Evolutionary conservation across 2,329 filamentous ascomycete genomes (phyloP).

Genomic region (Ophiostoma australiae): DNA sequence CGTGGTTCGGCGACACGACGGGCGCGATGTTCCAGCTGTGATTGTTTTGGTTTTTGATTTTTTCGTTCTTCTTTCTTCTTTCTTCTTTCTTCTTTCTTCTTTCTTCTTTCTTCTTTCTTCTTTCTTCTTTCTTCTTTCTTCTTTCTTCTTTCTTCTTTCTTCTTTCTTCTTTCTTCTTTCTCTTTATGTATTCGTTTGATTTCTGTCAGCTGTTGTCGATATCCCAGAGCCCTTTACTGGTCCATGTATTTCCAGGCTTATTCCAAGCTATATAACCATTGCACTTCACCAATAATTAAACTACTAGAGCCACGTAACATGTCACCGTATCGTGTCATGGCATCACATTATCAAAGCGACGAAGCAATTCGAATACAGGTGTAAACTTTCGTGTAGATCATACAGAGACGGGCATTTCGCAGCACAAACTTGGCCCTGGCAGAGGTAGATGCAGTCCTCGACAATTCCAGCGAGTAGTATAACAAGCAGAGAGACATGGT

Average conservation of each 20-base stretch:
- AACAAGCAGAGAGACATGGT: not conserved
- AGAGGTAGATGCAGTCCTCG: not conserved
- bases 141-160: not conserved
- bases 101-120: not conserved
- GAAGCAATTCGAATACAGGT: not conserved
- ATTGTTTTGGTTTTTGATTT: not conserved
- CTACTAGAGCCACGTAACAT: no score
- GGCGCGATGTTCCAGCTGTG: conserved; percentile 19
- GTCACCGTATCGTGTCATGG: no score
- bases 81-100: not conserved
- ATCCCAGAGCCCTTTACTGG: not conserved
- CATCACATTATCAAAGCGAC: no score
- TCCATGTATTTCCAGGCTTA: not conserved
- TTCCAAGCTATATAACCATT: no score
- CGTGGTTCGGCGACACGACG: conserved; percentile 38
- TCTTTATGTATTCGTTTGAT: not conserved
- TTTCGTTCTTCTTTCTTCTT: not conserved
- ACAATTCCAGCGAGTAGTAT: not conserved
- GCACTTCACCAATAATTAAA: no score
- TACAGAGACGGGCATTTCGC: not conserved
- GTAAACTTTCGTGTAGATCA: not conserved
- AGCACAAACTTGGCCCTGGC: not conserved
- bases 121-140: not conserved
- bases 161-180: not conserved
- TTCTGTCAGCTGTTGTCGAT: not conserved